Evolutionary conservation across 352 stramenopile genomes (phyloP), one percentile per base, ranked within the genome.

Genomic region (Globisporangium middletonii): DNA sequence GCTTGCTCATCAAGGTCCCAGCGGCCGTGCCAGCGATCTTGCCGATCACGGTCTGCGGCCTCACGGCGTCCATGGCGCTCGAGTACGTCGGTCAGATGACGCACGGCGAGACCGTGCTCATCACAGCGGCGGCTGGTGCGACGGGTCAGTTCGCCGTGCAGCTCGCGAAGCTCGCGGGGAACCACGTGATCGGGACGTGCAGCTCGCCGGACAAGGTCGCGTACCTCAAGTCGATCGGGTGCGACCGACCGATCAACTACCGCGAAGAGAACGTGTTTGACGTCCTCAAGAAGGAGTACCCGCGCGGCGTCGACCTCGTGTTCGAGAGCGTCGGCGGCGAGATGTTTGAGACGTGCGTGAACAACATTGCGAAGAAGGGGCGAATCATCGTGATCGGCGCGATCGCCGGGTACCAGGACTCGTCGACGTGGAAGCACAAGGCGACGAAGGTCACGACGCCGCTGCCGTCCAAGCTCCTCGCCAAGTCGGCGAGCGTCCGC

Each of bases 201-300:
- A 89, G 77, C 63, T 89, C 77, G 44, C 66, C 79, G 26, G 86
- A 89, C 55, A 94, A 94, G 67, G 80, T 77, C 45, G 78, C 92
- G 37, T 81, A 88, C 64, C 68, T 92, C 43, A 57, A 59, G 26
- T 73, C 60, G 23, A 61, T 83, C 15, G 82, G 75, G n/a, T 75
- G 63, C 30, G 73, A 87, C 58, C 77, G 83, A 42, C 59, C 83
- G 50, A 75, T 94, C 48, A 84, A 92, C 63, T 94, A 94, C 69
- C 75, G 65, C 30, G 79, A 92, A 63, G 71, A 83, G 45, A 74
- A 71, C 30, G 38, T 79, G 42, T 65, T 53, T 45, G 57, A 78
- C 44, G 67, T 74, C 70, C 59, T 79, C 35, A 72, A 73, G 60
- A 77, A 77, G 60, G 71, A 79, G 71, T 70, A 84, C 73, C 69